A percentile compares a stretch with the other conserved stretches of the same genome.
phyloP scores from a whole-genome alignment of 2,329 filamentous ascomycete genomes.

The Didymella sp. region DNA sequence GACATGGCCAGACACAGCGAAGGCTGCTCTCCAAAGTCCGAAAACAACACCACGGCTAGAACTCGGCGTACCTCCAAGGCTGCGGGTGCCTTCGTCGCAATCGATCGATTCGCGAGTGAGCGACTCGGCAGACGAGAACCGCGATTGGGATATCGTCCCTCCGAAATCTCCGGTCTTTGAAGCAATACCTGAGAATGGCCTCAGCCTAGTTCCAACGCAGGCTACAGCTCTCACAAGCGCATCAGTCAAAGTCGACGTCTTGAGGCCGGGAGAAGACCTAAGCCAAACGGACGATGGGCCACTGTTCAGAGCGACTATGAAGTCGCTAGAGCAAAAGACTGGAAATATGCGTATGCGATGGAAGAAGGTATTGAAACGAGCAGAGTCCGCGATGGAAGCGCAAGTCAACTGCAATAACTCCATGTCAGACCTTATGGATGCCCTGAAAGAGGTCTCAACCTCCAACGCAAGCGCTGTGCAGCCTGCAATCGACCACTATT shows the following conservation, averaged over 20 bases:
- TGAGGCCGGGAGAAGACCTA: conserved; percentile 82
- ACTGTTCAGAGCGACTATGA: conserved; percentile 95
- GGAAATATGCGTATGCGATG: conserved; percentile 92
- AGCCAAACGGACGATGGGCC: conserved; percentile 87
- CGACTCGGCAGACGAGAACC: conserved; percentile 65
- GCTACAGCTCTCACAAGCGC: conserved; percentile 47
- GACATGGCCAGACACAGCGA: conserved; percentile 44
- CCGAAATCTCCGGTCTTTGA: conserved; percentile 58
- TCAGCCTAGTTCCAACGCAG: conserved; percentile 52
- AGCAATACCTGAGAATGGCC: conserved; percentile 56
- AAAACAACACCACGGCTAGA: conserved; percentile 71
- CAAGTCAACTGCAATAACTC: conserved; percentile 87
- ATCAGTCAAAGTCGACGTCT: conserved; percentile 83
- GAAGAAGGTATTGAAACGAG: conserved; percentile 93
- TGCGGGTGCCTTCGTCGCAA: conserved; percentile 77
- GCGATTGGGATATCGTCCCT: conserved; percentile 51
- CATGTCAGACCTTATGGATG: conserved; percentile 80
- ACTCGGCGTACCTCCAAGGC: conserved; percentile 74
- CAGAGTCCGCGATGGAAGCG: conserved; percentile 83
- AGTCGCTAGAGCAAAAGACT: conserved; percentile 94
- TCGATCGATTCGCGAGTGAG: conserved; percentile 85
- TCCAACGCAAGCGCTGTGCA: conserved; percentile 97
- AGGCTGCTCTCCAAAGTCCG: conserved; percentile 50
- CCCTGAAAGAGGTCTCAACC: conserved; percentile 82
- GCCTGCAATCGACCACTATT: conserved; percentile 96